Conservation (phyloP, 2,329 filamentous ascomycete genomes). For the Penicillium freii region DNA sequence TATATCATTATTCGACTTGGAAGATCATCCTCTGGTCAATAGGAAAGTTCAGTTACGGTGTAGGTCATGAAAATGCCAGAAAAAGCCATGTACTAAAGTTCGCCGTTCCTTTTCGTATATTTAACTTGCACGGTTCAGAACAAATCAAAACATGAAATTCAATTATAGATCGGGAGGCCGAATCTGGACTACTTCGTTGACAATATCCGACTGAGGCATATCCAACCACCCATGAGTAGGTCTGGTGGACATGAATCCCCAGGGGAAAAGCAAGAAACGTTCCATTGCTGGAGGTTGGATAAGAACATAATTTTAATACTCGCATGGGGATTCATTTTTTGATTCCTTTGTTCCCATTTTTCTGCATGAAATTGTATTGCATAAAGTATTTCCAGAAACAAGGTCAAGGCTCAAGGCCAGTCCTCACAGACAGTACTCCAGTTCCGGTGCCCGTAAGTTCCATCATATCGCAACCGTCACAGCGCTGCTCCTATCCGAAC, state of each 20-base stretch:
- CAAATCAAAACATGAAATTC: not conserved
- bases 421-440: slow-evolving; percentile 30
- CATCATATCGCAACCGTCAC: slow-evolving; percentile 30
- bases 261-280: not conserved
- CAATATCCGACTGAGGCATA: not conserved
- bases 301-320: slow-evolving; percentile 12
- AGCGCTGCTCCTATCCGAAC: slow-evolving; percentile 23
- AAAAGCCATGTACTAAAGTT: not conserved
- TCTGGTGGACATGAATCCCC: slow-evolving; percentile 1
- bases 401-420: slow-evolving; percentile 23
- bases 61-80: not conserved
- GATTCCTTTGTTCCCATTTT: slow-evolving; percentile 30
- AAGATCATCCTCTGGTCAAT: not conserved
- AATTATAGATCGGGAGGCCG: not conserved
- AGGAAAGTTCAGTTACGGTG: not conserved
- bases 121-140: not conserved
- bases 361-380: slow-evolving; percentile 27
- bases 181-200: slow-evolving; percentile 6
- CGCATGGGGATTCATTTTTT: slow-evolving; percentile 23
- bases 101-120: not conserved
- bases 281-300: slow-evolving; percentile 2
- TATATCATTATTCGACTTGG: not conserved
- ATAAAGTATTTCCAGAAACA: slow-evolving; percentile 29
- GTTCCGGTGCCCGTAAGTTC: slow-evolving; percentile 27
- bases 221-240: slow-evolving; percentile 4